Conservation (phyloP, 2,329 filamentous ascomycete genomes). For the Neophaeococcomyces aloes region DNA sequence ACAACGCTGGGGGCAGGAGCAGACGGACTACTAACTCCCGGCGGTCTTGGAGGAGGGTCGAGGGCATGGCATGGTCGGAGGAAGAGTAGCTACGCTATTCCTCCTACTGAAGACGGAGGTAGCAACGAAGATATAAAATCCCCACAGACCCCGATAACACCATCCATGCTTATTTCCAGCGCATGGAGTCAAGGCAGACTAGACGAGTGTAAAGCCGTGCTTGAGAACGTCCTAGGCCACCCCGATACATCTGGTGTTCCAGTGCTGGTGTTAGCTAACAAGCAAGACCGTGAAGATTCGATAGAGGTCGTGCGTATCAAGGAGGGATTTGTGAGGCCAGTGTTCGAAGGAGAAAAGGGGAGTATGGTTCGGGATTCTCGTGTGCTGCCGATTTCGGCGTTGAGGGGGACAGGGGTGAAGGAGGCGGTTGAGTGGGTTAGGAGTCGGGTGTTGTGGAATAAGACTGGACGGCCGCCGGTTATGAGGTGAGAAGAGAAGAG, state of each 20-base stretch:
- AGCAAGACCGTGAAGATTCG: constrained; percentile 94
- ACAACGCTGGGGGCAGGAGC: constrained; percentile 8
- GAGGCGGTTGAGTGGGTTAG: constrained; percentile 97
- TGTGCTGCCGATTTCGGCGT: constrained; percentile 81
- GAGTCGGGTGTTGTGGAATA: constrained; percentile 90
- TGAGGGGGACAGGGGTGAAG: constrained; percentile 68
- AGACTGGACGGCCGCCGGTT: constrained; percentile 78
- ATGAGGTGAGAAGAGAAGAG: constrained; percentile 58
- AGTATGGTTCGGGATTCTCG: constrained; percentile 77
- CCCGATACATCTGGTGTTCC: constrained; percentile 85
- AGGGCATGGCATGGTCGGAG: constrained; percentile 17
- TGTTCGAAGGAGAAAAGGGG: constrained; percentile 90
- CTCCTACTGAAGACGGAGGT: constrained; percentile 15
- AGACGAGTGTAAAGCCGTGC: constrained; percentile 77
- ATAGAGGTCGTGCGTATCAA: constrained; percentile 97
- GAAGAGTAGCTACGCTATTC: constrained; percentile 23
- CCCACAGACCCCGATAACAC: constrained; percentile 30
- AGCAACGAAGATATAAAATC: constrained; percentile 20
- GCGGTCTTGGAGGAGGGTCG: not conserved
- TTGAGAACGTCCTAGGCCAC: constrained; percentile 82
- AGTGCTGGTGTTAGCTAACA: constrained; percentile 85
- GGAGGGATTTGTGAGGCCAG: constrained; percentile 86
- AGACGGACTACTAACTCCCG: constrained; percentile 5
- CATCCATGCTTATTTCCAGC: constrained; percentile 9
- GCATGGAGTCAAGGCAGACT: constrained; percentile 45